Evolutionary conservation across 768 basidiomycete genomes (phyloP), one percentile per base, ranked within the genome.

Genomic region (Hypholoma fasciculare): DNA sequence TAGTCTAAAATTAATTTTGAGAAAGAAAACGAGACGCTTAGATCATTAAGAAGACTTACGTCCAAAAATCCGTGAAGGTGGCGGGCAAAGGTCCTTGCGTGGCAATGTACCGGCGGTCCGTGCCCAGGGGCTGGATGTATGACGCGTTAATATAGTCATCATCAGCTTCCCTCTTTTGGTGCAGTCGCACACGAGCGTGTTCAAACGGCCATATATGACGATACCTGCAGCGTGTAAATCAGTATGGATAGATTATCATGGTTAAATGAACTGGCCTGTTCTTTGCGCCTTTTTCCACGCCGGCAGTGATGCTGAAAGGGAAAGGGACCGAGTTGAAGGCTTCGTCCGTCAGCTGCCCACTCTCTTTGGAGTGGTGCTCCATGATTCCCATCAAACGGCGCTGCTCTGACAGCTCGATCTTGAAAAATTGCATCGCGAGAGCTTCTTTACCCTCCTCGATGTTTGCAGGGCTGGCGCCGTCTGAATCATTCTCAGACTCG

Each of bases 161-260:
- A 34, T 86, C 83, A 17, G 71, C 58, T 30, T 65, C 62, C 49
- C 57, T 64, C 40, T 64, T 64, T 37, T 72, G 69, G 56, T 80
- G 76, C 52, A 98, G 77, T 48, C 88, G 82, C 4, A 98, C 95
- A 39, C 96, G 88, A 19, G 96, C 90, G 67, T 96, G 94, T 68
- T 96, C 95, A 62, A 95, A 98, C 0, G 96, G 96, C 93, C 95
- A 98, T 57, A 98, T 97, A 69, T 98, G 90, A 58, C 90, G 88
- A 75, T 97, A 98, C 61, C 94, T 94, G 61, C 34, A 49, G 30
- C 13, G 36, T 62, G 56, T 46, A 52, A 52, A 52, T 43, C 36
- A 19, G n/a, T 23, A 23, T 23, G 42, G 27, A 40, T 40, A 36
- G 30, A 61, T 40, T 34, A 26, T 23, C 42, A 49, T 16, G 51